These are phyloP conservation scores for Penicillium bovifimosum DNA, from an alignment of 495 filamentous ascomycete species.

Conservation along the genomic window DNA sequence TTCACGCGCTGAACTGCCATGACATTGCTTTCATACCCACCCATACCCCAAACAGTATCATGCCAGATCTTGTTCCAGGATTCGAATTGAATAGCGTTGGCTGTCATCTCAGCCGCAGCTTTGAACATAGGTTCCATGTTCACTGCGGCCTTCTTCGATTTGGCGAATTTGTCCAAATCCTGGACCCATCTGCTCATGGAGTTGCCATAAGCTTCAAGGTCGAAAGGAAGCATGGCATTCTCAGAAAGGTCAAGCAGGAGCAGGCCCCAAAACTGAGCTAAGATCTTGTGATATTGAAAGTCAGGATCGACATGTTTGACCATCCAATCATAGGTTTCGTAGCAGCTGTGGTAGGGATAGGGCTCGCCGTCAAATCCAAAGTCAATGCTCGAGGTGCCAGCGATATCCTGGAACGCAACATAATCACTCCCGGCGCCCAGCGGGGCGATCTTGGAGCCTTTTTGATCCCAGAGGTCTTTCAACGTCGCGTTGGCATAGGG, in stretches of 20 bases:
- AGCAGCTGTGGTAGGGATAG: slow-evolving; percentile 77
- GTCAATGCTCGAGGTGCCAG: slow-evolving; percentile 86
- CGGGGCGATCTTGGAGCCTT: slow-evolving; percentile 51
- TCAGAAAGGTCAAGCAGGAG: slow-evolving; percentile 84
- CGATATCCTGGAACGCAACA: slow-evolving; percentile 87
- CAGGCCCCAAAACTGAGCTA: slow-evolving; percentile 75
- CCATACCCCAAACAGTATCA: slow-evolving; percentile 54
- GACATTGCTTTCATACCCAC: slow-evolving; percentile 63
- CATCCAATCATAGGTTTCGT: slow-evolving; percentile 90
- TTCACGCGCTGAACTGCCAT: slow-evolving; percentile 58
- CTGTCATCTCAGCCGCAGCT: slow-evolving; percentile 54
- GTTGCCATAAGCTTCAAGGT: slow-evolving; percentile 69
- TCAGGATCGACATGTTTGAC: slow-evolving; percentile 68
- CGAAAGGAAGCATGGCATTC: slow-evolving; percentile 73
- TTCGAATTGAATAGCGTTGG: slow-evolving; percentile 59
- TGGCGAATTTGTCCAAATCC: slow-evolving; percentile 62
- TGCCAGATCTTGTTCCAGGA: slow-evolving; percentile 72
- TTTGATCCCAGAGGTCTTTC: slow-evolving; percentile 68
- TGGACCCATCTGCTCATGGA: slow-evolving; percentile 55
- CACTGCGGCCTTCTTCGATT: slow-evolving; percentile 46
- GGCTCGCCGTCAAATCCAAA: slow-evolving; percentile 66
- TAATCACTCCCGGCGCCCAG: slow-evolving; percentile 84
- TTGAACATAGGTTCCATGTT: slow-evolving; percentile 54
- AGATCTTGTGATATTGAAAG: slow-evolving; percentile 72
- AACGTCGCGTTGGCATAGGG: slow-evolving; percentile 68